These are phyloP conservation scores for Orychophragmus violaceus DNA, from an alignment of 345 rosid genomes.

Conservation along the genomic window DNA sequence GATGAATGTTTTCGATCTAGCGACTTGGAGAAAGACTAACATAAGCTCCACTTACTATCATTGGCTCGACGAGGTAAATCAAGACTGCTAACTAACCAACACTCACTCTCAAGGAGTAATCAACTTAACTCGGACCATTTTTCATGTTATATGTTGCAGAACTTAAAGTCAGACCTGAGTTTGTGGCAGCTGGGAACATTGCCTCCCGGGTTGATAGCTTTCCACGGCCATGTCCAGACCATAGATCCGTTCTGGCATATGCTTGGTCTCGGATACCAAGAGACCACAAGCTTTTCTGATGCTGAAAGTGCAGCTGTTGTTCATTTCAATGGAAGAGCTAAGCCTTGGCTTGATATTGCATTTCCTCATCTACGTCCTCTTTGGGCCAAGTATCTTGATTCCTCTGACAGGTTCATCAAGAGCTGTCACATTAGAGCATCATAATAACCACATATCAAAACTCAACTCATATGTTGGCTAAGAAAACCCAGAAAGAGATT, in stretches of 20 bases:
- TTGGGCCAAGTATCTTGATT: constrained; percentile 78
- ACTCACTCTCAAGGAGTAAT: not conserved
- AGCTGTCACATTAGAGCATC: constrained; percentile 61
- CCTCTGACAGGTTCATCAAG: constrained; percentile 82
- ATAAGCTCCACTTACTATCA: constrained; percentile 80
- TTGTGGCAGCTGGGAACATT: constrained; percentile 95
- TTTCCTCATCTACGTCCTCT: constrained; percentile 73
- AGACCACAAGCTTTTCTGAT: constrained; percentile 53
- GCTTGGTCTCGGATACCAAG: constrained; percentile 94
- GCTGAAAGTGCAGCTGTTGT: constrained; percentile 76
- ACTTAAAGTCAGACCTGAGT: constrained; percentile 87
- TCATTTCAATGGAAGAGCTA: constrained; percentile 96
- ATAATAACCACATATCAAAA: constrained; percentile 33
- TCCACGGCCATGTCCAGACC: constrained; percentile 69
- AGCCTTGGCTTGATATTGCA: constrained; percentile 97
- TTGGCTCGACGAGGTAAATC: constrained; percentile 79
- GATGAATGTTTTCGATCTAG: constrained; percentile 83
- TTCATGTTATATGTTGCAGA: constrained; percentile 47
- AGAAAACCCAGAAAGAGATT: constrained; percentile 24
- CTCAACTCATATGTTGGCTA: constrained; percentile 7
- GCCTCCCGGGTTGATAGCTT: constrained; percentile 90
- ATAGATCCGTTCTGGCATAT: constrained; percentile 98
- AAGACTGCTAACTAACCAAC: not conserved
- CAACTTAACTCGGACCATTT: not conserved
- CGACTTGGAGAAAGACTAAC: constrained; percentile 89